These are phyloP conservation scores for Fistulifera solaris DNA, from an alignment of 108 stramenopile genomes.

Conservation along the genomic window DNA sequence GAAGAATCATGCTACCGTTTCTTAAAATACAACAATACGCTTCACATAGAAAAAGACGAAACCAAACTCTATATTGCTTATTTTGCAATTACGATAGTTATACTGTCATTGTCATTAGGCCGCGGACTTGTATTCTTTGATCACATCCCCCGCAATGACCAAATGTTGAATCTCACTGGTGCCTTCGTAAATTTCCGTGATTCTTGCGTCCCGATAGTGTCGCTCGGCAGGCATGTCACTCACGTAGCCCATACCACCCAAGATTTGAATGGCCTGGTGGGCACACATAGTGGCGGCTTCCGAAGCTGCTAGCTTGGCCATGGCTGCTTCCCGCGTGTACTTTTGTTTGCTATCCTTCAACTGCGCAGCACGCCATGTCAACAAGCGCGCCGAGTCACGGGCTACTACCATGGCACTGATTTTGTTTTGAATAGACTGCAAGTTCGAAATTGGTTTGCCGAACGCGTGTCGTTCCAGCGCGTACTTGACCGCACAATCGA, in stretches of 20 bases:
- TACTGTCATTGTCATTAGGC: too few species aligned
- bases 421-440: constrained; percentile 93
- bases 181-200: constrained; percentile 98
- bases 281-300: constrained; percentile 96
- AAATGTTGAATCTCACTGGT: constrained; percentile 93
- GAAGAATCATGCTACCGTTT: constrained; percentile 66
- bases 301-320: constrained; percentile 91
- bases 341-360: constrained; percentile 76
- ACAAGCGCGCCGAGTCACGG: constrained; percentile 85
- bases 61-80: background rate
- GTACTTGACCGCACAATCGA: constrained; percentile 95
- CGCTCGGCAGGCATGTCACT: constrained; percentile 97
- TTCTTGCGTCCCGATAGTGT: constrained; percentile 94
- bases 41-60: background rate
- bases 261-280: constrained; percentile 92
- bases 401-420: constrained; percentile 79
- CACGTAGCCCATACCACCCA: constrained; percentile 77
- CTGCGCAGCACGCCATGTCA: constrained; percentile 92
- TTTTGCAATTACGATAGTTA: background rate
- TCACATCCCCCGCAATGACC: constrained; percentile 87
- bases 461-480: constrained; percentile 88
- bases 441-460: constrained; percentile 86
- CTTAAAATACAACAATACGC: constrained; percentile 9
- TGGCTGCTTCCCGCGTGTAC: constrained; percentile 90
- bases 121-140: constrained; percentile 82